Conservation (phyloP, 2,329 filamentous ascomycete species). For the Beauveria sp. region DNA sequence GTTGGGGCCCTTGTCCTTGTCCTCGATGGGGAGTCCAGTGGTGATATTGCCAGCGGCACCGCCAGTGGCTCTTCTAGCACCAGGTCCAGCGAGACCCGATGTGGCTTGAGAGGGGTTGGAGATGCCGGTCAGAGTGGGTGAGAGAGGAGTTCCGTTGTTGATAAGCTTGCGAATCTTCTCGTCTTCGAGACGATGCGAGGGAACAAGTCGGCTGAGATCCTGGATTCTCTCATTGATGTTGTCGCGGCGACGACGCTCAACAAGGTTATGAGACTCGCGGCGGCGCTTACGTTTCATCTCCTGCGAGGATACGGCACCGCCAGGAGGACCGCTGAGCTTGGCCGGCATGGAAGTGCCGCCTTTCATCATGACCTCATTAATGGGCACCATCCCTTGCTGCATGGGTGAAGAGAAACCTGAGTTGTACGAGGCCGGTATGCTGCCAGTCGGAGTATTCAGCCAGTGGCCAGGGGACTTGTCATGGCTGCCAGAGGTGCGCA, state of each 20-base stretch:
- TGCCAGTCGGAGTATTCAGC: conserved; percentile 74
- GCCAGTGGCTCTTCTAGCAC: conserved; percentile 69
- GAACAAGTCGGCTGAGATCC: conserved; percentile 88
- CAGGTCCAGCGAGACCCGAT: conserved; percentile 78
- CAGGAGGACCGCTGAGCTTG: conserved; percentile 57
- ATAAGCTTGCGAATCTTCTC: conserved; percentile 96
- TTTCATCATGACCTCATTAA: conserved; percentile 82
- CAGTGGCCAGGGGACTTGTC: conserved; percentile 81
- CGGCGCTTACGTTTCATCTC: conserved; percentile 89
- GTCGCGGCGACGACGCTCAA: conserved; percentile 88
- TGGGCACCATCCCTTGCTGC: conserved; percentile 62
- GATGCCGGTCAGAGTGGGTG: conserved; percentile 69
- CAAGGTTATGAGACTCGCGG: conserved; percentile 90
- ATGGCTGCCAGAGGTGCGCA: conserved; percentile 61
- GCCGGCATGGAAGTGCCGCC: conserved; percentile 83
- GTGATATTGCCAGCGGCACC: conserved; percentile 73
- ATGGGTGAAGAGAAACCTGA: conserved; percentile 84
- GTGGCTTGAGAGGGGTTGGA: conserved; percentile 67
- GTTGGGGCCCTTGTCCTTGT: conserved; percentile 97
- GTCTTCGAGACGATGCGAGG: conserved; percentile 85
- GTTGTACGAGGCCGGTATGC: conserved; percentile 76
- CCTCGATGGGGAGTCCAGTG: conserved; percentile 84
- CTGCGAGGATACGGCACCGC: conserved; percentile 58
- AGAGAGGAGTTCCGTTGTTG: conserved; percentile 83
- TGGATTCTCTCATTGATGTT: conserved; percentile 99